A percentile compares a stretch with the other conserved stretches of the same genome.
Conservation (phyloP, 2,329 filamentous ascomycete species). For the Emergomyces orientalis region DNA sequence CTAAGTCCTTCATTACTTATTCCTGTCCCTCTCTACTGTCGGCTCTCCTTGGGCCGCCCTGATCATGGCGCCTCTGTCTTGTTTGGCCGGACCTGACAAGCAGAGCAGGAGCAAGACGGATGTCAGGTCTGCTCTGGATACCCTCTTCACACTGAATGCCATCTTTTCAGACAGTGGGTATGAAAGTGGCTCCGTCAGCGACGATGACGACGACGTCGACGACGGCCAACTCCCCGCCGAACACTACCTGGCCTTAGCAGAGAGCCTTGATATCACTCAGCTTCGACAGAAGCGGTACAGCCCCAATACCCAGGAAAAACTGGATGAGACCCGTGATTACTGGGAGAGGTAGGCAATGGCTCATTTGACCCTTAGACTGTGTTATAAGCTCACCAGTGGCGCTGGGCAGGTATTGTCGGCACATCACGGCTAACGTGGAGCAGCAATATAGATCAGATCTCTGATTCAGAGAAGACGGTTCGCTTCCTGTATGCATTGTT, state of each 20-base stretch:
- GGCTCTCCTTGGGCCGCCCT: constrained; percentile 5
- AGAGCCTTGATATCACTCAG: constrained; percentile 21
- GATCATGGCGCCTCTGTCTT: constrained; percentile 13
- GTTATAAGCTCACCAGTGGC: too few species aligned
- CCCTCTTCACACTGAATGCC: constrained; percentile 13
- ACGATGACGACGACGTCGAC: too few species aligned
- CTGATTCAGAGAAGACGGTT: constrained; percentile 22
- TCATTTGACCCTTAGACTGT: too few species aligned
- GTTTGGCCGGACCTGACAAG: constrained; percentile 9
- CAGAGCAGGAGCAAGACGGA: constrained; percentile 16
- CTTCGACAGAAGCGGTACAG: constrained; percentile 24
- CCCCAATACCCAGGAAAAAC: constrained; percentile 18
- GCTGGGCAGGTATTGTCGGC: too few species aligned
- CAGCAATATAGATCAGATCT: too few species aligned
- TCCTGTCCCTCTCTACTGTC: not conserved
- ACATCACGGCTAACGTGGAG: too few species aligned
- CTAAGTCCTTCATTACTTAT: not conserved
- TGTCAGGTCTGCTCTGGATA: constrained; percentile 12
- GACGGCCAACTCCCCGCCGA: too few species aligned
- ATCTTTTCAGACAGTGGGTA: constrained; percentile 17
- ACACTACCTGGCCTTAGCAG: too few species aligned
- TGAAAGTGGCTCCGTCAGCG: constrained; percentile 13
- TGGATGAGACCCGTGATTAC: too few species aligned
- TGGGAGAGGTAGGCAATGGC: too few species aligned
- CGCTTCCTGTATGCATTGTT: constrained; percentile 22